These are phyloP conservation scores for Scutellaria galericulata DNA, from an alignment of 257 asterid species.

Conservation along the genomic window DNA sequence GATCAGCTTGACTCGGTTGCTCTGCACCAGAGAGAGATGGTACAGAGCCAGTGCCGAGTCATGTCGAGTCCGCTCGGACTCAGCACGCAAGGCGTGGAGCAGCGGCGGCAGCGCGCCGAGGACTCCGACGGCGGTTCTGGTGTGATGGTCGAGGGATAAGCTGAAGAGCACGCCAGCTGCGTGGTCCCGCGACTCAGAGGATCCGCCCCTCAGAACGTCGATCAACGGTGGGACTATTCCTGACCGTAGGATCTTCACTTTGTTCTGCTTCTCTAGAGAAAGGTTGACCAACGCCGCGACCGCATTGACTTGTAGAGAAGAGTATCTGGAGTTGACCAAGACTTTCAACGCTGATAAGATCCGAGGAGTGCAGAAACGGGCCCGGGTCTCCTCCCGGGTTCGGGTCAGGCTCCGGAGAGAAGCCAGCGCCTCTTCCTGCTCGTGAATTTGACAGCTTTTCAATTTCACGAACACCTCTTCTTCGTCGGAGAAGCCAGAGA, in stretches of 20 bases:
- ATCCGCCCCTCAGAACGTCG: constrained; percentile 68
- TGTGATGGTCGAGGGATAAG: constrained; percentile 80
- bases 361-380: constrained; percentile 69
- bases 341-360: constrained; percentile 58
- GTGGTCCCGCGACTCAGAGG: constrained; percentile 81
- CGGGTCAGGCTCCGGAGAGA: constrained; percentile 76
- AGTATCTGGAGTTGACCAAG: constrained; percentile 59
- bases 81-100: constrained; percentile 73
- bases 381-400: constrained; percentile 70
- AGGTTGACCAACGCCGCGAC: constrained; percentile 82
- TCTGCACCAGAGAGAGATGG: constrained; percentile 79
- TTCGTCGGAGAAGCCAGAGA: constrained; percentile 50
- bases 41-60: constrained; percentile 86
- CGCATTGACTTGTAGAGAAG: constrained; percentile 73
- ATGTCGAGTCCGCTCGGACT: constrained; percentile 79
- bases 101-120: constrained; percentile 90
- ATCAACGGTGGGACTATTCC: constrained; percentile 86
- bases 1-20: constrained; percentile 80
- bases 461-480: constrained; percentile 57
- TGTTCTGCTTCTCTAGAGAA: constrained; percentile 79
- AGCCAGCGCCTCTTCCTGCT: constrained; percentile 72
- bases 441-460: constrained; percentile 64
- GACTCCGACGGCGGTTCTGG: constrained; percentile 90
- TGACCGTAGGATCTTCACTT: constrained; percentile 84
- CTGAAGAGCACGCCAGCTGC: constrained; percentile 95